Evolutionary conservation across 306 rosid species (phyloP), one percentile per base, ranked within the genome.

Genomic region (Cajanus cajan): DNA sequence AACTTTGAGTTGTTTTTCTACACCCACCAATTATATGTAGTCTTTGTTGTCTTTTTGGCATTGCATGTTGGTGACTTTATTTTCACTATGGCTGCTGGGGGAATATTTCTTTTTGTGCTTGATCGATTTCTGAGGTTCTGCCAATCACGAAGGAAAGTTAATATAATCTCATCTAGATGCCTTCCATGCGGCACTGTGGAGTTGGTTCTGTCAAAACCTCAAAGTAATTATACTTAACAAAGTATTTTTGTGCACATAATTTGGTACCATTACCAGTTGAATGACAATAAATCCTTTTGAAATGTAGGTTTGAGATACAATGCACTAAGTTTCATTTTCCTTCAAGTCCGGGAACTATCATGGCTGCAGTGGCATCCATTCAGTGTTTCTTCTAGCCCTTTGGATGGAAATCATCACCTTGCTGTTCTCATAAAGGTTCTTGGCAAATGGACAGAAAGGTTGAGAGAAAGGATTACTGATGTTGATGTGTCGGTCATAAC

Each of bases 341-440:
- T 92, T 78, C 97, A 92, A 92, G 78, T 92, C 44, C 90, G 92
- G 64, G 97, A 92, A 79, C 19, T 92, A 28, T 95, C 98, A 9
- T 90, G 89, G 94, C 89, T 95, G 78, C 94, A 92, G 83, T 95
- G 98, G 98, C 98, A 95, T 90, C 97, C 98, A 52, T 95, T 91
- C 87, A 95, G 97, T 64, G 97, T 95, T 73, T 92, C 97, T 37
- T 92, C 98, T 28, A 90, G 97, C 74, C 98, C 98, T 73, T 50
- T 95, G 86, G 98, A 92, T 82, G 98, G 98, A 34, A 86, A 92
- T 3, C 48, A 89, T 71, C 97, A 93, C 71, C 59, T 95, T 54
- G 72, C 98, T 25, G 75, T 95, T 81, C 97, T 95, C 69, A 83
- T 95, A 71, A 92, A 92, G 85, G 98, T 87, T 86, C 97, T 92